phyloP scores from a whole-genome alignment of 805 yeast genomes.

The Yamadazyma insecticola region DNA sequence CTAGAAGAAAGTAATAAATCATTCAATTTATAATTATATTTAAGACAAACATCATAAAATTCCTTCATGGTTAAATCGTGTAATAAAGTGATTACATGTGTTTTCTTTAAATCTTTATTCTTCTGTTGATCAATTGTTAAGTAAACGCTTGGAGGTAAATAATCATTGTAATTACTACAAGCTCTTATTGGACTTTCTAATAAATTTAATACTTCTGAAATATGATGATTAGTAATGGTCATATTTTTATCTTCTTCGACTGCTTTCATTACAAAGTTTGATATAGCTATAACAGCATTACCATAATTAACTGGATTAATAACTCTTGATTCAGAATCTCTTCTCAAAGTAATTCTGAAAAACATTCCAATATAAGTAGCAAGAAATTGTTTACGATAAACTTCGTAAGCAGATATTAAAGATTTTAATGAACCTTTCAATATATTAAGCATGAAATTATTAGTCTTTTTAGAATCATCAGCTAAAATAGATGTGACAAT shows the following conservation, averaged over 20 bases:
- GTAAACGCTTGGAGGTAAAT: conserved; percentile 43
- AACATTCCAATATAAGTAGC: conserved; percentile 28
- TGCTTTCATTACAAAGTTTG: conserved; percentile 56
- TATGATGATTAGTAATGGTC: conserved; percentile 44
- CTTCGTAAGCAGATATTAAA: conserved; percentile 4
- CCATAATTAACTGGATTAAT: conserved; percentile 57
- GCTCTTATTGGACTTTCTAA: conserved; percentile 55
- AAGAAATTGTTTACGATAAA: conserved; percentile 22
- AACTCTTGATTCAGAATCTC: conserved; percentile 58
- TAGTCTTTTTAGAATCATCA: conserved; percentile 2
- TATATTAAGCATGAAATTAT: conserved; percentile 5
- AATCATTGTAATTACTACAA: conserved; percentile 31
- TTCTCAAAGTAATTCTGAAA: conserved; percentile 34
- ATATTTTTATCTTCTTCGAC: conserved; percentile 60
- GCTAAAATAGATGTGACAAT: conserved; percentile 3
- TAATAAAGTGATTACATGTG: conserved; percentile 47
- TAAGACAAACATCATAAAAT: conserved; percentile 59
- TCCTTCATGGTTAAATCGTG: conserved; percentile 63
- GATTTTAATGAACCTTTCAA: conserved; percentile 9
- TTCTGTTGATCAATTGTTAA: conserved; percentile 26
- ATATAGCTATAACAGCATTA: conserved; percentile 57
- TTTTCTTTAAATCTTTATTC: conserved; percentile 7
- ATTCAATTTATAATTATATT: conserved; percentile 58
- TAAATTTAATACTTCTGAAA: conserved; percentile 55
- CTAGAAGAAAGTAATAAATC: conserved; percentile 60